phyloP scores from a whole-genome alignment of 1,284 basidiomycete species.

The Ganoderma boninense region DNA sequence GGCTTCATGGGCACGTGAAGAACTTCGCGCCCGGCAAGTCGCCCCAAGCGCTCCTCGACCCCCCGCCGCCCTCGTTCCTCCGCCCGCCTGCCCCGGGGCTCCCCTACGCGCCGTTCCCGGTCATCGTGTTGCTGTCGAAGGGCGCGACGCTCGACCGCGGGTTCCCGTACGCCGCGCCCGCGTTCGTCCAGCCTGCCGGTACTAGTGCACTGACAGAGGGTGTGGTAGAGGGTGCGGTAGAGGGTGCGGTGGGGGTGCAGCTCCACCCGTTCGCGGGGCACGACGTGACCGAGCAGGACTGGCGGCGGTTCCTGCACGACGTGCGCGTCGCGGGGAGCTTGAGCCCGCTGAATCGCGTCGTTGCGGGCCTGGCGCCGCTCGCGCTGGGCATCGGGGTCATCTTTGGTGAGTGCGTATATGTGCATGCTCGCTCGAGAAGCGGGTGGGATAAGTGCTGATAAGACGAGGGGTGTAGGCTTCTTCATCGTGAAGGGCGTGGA shows the following conservation, averaged over 20 bases:
- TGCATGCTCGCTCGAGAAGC: too few relatives aligned
- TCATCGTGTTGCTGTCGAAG: slow-evolving; percentile 25
- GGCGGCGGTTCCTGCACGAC: slow-evolving; percentile 40
- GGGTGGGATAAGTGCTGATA: not conserved
- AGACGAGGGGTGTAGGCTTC: slow-evolving; percentile 1
- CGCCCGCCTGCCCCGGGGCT: slow-evolving; percentile 25
- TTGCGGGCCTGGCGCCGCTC: slow-evolving; percentile 25
- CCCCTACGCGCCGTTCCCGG: slow-evolving; percentile 31
- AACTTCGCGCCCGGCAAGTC: slow-evolving; percentile 24
- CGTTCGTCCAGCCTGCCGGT: too few relatives aligned
- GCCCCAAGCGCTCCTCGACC: slow-evolving; percentile 24
- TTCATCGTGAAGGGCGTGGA: slow-evolving; percentile 23
- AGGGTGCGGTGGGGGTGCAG: slow-evolving; percentile 18
- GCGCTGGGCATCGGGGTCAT: slow-evolving; percentile 23
- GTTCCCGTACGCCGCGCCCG: slow-evolving; percentile 30
- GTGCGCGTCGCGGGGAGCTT: slow-evolving; percentile 29
- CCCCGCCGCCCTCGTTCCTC: slow-evolving; percentile 33
- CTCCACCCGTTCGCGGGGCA: slow-evolving; percentile 50
- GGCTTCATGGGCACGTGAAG: slow-evolving; percentile 20
- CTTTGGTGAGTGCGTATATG: slow-evolving; percentile 9
- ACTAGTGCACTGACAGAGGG: too few relatives aligned
- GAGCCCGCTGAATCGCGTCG: slow-evolving; percentile 24
- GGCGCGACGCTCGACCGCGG: slow-evolving; percentile 30
- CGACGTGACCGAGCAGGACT: slow-evolving; percentile 51
- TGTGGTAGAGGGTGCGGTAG: not conserved